These are phyloP conservation scores for Aspergillus bridgeri DNA, from an alignment of 495 filamentous ascomycete species.

Conservation along the genomic window DNA sequence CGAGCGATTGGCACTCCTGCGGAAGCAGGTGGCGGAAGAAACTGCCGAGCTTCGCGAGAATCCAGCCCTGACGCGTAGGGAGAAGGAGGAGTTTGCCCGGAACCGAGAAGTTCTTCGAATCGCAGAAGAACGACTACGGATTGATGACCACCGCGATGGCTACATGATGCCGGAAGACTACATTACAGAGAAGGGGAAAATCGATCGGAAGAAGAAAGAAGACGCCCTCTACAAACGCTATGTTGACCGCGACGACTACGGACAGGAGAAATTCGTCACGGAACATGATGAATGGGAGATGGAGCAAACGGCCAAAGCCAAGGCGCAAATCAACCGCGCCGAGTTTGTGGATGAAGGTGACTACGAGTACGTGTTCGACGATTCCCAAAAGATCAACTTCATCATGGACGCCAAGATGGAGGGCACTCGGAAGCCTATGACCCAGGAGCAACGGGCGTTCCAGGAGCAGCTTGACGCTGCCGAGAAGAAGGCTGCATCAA, in stretches of 20 bases:
- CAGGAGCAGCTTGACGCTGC: slow-evolving; percentile 79
- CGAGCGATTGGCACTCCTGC: slow-evolving; percentile 76
- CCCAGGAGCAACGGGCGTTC: slow-evolving; percentile 72
- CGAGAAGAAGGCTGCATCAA: slow-evolving; percentile 77
- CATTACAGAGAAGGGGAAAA: slow-evolving; percentile 87
- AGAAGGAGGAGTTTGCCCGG: slow-evolving; percentile 87
- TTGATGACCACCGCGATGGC: slow-evolving; percentile 90
- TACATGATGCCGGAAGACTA: slow-evolving; percentile 95
- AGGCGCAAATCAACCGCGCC: slow-evolving; percentile 72
- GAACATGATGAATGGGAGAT: slow-evolving; percentile 96
- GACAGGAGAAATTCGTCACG: slow-evolving; percentile 85
- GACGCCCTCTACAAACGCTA: slow-evolving; percentile 88
- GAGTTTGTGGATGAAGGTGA: slow-evolving; percentile 81
- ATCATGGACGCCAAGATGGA: slow-evolving; percentile 69
- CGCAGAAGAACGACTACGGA: slow-evolving; percentile 81
- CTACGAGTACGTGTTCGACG: slow-evolving; percentile 94
- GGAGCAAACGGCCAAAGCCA: slow-evolving; percentile 86
- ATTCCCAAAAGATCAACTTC: slow-evolving; percentile 83
- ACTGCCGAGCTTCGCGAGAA: slow-evolving; percentile 76
- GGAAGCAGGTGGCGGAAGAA: slow-evolving; percentile 92
- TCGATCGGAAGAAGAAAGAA: slow-evolving; percentile 85
- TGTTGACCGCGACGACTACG: slow-evolving; percentile 82
- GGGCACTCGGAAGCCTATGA: slow-evolving; percentile 64
- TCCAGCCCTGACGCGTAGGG: slow-evolving; percentile 65
- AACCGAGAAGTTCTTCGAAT: slow-evolving; percentile 84